phyloP scores from a whole-genome alignment of 306 rosid genomes.

The Rubus parviflorus region DNA sequence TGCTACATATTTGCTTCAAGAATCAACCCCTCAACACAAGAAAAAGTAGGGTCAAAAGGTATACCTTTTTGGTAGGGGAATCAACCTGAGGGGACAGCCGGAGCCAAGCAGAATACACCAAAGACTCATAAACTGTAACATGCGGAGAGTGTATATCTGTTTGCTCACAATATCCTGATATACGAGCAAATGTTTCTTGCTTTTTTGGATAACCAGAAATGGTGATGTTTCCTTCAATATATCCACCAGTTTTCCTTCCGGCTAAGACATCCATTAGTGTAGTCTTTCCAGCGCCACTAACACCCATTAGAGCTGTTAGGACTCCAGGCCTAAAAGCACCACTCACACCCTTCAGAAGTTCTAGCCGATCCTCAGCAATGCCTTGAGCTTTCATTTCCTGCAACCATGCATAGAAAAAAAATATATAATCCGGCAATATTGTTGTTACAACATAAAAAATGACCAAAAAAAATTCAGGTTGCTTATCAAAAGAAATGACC shows the following conservation, averaged over 20 bases:
- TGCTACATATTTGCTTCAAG: not conserved
- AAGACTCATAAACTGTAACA: conserved; percentile 77
- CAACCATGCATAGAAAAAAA: conserved; percentile 8
- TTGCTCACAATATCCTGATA: conserved; percentile 86
- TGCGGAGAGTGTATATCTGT: conserved; percentile 87
- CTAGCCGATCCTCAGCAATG: conserved; percentile 51
- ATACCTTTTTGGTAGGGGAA: conserved; percentile 63
- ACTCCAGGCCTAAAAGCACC: conserved; percentile 93
- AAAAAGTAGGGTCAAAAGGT: not conserved
- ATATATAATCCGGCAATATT: not conserved
- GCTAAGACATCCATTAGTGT: conserved; percentile 84
- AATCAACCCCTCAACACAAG: not conserved
- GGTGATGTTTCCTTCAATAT: conserved; percentile 60
- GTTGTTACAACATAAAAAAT: not conserved
- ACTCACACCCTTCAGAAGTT: conserved; percentile 75
- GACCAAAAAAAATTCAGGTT: too few species aligned
- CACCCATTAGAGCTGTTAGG: conserved; percentile 89
- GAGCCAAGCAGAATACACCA: conserved; percentile 85
- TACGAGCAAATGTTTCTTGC: conserved; percentile 86
- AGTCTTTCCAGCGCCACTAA: conserved; percentile 94
- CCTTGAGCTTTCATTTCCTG: conserved; percentile 86
- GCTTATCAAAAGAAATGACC: not conserved
- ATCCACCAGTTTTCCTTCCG: conserved; percentile 86
- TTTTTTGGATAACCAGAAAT: conserved; percentile 71
- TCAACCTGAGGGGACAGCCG: conserved; percentile 71